These are phyloP conservation scores for Hypholoma fasciculare DNA, from an alignment of 768 basidiomycete genomes.

Conservation along the genomic window DNA sequence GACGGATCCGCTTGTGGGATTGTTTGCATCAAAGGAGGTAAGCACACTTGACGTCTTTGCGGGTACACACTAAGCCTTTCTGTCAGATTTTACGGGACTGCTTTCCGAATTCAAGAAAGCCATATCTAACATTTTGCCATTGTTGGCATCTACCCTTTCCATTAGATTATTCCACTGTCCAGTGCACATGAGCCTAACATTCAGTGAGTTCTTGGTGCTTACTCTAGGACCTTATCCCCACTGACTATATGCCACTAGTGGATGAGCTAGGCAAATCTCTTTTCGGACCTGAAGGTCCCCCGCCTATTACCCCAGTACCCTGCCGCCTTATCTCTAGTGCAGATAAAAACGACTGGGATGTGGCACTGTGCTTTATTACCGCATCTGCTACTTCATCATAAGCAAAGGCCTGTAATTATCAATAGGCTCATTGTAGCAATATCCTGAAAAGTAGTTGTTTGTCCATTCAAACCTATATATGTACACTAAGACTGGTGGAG, in stretches of 20 bases:
- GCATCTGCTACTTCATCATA: background rate
- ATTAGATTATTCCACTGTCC: conserved; percentile 49
- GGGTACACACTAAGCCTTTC: background rate
- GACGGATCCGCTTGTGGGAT: conserved; percentile 41
- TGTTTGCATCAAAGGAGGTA: conserved; percentile 44
- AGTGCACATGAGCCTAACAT: conserved; percentile 14
- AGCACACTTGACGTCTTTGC: background rate
- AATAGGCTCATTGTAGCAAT: background rate
- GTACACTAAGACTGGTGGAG: background rate
- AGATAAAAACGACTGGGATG: conserved; percentile 51
- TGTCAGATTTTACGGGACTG: conserved; percentile 7
- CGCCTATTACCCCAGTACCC: conserved; percentile 50
- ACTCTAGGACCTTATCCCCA: background rate
- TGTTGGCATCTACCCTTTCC: conserved; percentile 30
- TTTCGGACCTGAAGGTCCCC: conserved; percentile 25
- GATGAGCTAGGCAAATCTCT: conserved; percentile 21
- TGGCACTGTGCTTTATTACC: conserved; percentile 46
- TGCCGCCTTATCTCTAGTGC: conserved; percentile 49
- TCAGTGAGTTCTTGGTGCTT: conserved; percentile 27
- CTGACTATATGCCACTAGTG: conserved; percentile 14
- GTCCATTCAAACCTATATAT: background rate
- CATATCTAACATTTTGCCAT: conserved; percentile 4
- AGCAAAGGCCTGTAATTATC: background rate
- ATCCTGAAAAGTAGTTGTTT: too few species aligned
- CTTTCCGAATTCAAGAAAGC: conserved; percentile 5